Evolutionary conservation across 1,284 basidiomycete genomes (phyloP), one percentile per base, ranked within the genome.

Genomic region (Mycena citricolor): DNA sequence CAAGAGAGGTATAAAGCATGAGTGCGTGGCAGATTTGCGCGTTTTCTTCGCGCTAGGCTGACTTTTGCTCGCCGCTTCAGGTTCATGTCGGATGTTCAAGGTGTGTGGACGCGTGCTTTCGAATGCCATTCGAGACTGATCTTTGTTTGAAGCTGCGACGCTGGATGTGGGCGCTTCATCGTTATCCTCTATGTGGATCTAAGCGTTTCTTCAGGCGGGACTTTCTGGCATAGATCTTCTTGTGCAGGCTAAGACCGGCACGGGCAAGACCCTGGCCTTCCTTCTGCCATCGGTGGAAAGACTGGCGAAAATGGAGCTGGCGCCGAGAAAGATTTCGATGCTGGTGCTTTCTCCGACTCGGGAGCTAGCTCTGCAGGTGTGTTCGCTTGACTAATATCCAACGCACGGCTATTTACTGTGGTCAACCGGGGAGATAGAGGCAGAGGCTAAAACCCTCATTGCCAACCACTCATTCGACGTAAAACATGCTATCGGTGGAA

Each of bases 281-380:
- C 76, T 95, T 51, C 75, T 95, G 4, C 93, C 93, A 4, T 76
- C 94, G 5, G 75, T 95, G 12, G 86, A 93, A 54, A 78, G 81
- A n/a, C 75, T 95, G 8, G 54, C 58, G 21, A 60, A 65, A 51
- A 57, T 42, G 13, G 46, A 38, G 12, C 20, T 52, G 29, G 36
- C 19, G 7, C 29, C 24, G 11, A 39, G 51, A 32, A 55, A 4
- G 44, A 62, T 70, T 8, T 70, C 69, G 1, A 62, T 73, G 26
- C 78, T 97, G 16, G 79, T 97, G 23, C 69, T 97, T 8, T 83
- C 90, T 16, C 93, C 93, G 0, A 97, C 94, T 0, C 81, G 93
- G 51, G 93, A 97, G 61, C 70, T 97, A 12, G 91, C 91, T 0
- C 69, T 94, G 14, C 92, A 95, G 66, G 81, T 93, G 19, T 65